Conservation (phyloP, 805 yeast species). For the Metschnikowia noctiluminum region DNA sequence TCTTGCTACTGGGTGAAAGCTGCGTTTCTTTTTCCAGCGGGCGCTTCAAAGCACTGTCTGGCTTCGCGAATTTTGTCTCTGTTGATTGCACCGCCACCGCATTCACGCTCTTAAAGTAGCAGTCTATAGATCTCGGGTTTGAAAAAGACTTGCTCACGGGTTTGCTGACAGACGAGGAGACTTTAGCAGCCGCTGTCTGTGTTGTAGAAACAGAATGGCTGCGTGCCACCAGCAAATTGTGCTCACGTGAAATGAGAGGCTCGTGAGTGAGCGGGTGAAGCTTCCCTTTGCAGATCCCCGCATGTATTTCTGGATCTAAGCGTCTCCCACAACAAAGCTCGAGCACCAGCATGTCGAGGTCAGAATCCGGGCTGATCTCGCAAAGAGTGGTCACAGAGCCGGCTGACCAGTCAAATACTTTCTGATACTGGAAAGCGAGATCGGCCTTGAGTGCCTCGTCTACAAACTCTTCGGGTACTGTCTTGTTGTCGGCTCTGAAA, state of each 20-base stretch:
- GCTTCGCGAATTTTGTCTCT: too few relatives aligned
- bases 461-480: conserved; percentile 55
- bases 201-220: conserved; percentile 9
- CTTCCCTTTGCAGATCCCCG: conserved; percentile 58
- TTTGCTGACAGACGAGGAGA: neutral
- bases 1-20: conserved; percentile 20
- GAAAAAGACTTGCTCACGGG: conserved; percentile 10
- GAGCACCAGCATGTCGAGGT: conserved; percentile 39
- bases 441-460: conserved; percentile 64
- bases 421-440: conserved; percentile 77
- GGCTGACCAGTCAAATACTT: conserved; percentile 72
- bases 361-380: conserved; percentile 45
- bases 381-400: conserved; percentile 54
- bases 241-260: conserved; percentile 47
- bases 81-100: neutral
- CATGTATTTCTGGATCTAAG: conserved; percentile 47
- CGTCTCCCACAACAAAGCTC: conserved; percentile 46
- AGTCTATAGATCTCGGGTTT: conserved; percentile 11
- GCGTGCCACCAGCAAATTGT: conserved; percentile 21
- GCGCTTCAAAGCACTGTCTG: conserved; percentile 5
- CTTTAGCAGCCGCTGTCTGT: neutral
- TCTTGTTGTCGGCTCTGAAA: conserved; percentile 59
- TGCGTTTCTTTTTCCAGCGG: conserved; percentile 3
- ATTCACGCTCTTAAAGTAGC: conserved; percentile 12
- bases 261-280: conserved; percentile 61